phyloP scores from a whole-genome alignment of 176 grass and related monocot genomes.

The Sorghum bicolor region Sorghum_bicolor_NCBIv3 NC_012873.2:6012001-6012500 shows the following conservation, averaged over 20 bases:
- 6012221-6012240: slow-evolving; percentile 80
- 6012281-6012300: not conserved
- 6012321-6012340: slow-evolving; percentile 96
- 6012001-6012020: slow-evolving; percentile 79
- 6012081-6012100: slow-evolving; percentile 81
- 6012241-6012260: slow-evolving; percentile 69
- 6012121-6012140: slow-evolving; percentile 85
- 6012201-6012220: slow-evolving; percentile 81
- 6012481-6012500: not conserved
- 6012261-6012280: slow-evolving; percentile 5
- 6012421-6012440: slow-evolving; percentile 83
- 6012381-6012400: slow-evolving; percentile 94
- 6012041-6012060: slow-evolving; percentile 86
- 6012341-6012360: slow-evolving; percentile 91
- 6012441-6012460: slow-evolving; percentile 86
- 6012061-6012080: slow-evolving; percentile 92
- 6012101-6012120: slow-evolving; percentile 85
- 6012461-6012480: not conserved
- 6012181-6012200: slow-evolving; percentile 79
- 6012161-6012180: slow-evolving; percentile 80
- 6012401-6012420: slow-evolving; percentile 94
- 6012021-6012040: slow-evolving; percentile 94
- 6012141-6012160: slow-evolving; percentile 83
- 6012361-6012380: slow-evolving; percentile 95
- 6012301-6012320: slow-evolving; percentile 49